Conservation (phyloP, 2,329 filamentous ascomycete species). For the Beauveria varroae region DNA sequence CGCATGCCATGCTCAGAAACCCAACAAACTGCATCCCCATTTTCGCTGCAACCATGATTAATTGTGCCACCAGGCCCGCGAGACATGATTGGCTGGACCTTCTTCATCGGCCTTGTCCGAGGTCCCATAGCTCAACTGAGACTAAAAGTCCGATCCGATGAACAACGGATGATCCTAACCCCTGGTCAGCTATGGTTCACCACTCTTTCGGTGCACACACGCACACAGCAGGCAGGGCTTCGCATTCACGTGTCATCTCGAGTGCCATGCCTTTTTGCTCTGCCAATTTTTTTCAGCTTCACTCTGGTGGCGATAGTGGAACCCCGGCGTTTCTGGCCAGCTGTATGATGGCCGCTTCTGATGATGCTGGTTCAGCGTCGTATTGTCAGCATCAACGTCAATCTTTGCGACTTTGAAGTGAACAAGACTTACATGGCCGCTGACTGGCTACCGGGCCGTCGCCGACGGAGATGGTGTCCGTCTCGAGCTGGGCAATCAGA, state of each 20-base stretch:
- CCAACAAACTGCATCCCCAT: neutral
- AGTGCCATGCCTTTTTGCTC: neutral
- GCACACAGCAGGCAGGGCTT: neutral
- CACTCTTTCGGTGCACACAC: neutral
- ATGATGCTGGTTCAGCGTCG: conserved; percentile 8
- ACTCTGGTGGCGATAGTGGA: conserved; percentile 8
- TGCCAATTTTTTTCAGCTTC: neutral
- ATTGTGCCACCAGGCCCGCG: neutral
- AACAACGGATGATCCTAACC: neutral
- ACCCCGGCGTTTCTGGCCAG: conserved; percentile 12
- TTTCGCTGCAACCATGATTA: neutral
- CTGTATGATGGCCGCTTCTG: conserved; percentile 9
- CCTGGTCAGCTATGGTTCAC: neutral
- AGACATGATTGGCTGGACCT: neutral
- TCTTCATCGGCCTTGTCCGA: neutral
- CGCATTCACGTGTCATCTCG: neutral
- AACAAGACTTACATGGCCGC: conserved; percentile 3
- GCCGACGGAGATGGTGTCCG: conserved; percentile 13
- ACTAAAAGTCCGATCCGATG: neutral
- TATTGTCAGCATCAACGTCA: neutral
- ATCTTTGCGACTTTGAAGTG: neutral
- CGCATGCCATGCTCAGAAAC: neutral
- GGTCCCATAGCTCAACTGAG: conserved; percentile 4
- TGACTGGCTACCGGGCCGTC: conserved; percentile 10
- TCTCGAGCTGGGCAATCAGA: conserved; percentile 15